Conservation (phyloP, 176 grass and related monocot genomes). For the Metroxylon sagu region DNA sequence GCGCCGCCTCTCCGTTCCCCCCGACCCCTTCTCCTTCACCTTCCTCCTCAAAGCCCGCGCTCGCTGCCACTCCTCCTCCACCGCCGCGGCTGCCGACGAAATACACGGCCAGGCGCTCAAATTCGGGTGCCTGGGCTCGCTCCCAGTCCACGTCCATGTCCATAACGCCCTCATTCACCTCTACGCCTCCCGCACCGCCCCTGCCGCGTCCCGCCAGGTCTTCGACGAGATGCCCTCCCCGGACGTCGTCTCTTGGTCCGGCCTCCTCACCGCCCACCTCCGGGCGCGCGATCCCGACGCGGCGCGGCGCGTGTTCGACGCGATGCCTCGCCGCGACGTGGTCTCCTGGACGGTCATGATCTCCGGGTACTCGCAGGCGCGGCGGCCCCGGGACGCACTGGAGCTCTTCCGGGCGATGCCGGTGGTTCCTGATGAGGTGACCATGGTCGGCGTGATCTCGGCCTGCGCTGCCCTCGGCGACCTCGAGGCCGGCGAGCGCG, state of each 20-base stretch:
- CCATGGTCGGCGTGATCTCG: conserved; percentile 47
- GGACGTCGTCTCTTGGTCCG: conserved; percentile 48
- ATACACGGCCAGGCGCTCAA: conserved; percentile 39
- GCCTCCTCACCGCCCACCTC: conserved; percentile 30
- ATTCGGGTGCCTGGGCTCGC: conserved; percentile 33
- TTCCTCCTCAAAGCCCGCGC: conserved; percentile 48
- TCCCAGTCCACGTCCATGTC: conserved; percentile 22
- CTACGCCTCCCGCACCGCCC: conserved; percentile 22
- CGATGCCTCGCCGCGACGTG: conserved; percentile 30
- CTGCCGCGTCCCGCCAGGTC: conserved; percentile 17
- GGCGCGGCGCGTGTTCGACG: conserved; percentile 36
- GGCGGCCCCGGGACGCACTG: conserved; percentile 30
- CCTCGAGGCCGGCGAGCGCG: conserved; percentile 31
- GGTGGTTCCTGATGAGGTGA: conserved; percentile 44
- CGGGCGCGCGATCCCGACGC: conserved; percentile 27
- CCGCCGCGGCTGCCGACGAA: conserved; percentile 27
- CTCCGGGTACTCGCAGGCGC: conserved; percentile 28
- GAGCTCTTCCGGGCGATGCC: conserved; percentile 41
- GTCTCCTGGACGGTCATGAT: conserved; percentile 60
- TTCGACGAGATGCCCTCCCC: conserved; percentile 40
- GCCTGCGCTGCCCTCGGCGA: conserved; percentile 52
- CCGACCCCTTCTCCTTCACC: conserved; percentile 55
- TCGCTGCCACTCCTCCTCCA: not conserved
- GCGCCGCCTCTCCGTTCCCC: conserved; percentile 22
- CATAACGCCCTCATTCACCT: conserved; percentile 42